Conservation (phyloP, 2,329 filamentous ascomycete genomes). For the Karstenula rhodostoma region DNA sequence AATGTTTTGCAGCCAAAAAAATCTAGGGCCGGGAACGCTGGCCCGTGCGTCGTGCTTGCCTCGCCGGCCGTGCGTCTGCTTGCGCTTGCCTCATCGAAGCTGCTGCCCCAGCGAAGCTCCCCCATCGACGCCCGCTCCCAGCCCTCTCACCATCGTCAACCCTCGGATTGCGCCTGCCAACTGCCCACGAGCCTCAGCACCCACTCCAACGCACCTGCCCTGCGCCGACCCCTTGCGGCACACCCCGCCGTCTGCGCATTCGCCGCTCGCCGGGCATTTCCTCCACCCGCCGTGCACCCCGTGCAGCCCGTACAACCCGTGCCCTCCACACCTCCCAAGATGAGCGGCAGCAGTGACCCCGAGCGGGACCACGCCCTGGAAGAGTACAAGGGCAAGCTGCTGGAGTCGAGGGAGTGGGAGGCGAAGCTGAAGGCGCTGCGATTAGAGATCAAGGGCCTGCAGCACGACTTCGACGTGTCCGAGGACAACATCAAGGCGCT, state of each 20-base stretch:
- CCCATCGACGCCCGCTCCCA: slow-evolving; percentile 17
- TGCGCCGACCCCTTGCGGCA: slow-evolving; percentile 8
- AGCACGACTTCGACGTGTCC: slow-evolving; percentile 94
- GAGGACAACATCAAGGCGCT: slow-evolving; percentile 99
- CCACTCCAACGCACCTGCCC: neutral
- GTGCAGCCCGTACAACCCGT: too few relatives aligned
- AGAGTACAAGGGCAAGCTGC: slow-evolving; percentile 63
- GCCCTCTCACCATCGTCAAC: slow-evolving; percentile 8
- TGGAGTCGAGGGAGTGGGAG: slow-evolving; percentile 98
- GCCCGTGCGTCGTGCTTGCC: slow-evolving; percentile 18
- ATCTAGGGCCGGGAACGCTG: neutral
- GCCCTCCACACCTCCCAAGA: slow-evolving; percentile 21
- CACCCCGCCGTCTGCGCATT: slow-evolving; percentile 31
- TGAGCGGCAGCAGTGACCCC: slow-evolving; percentile 54
- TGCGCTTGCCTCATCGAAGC: slow-evolving; percentile 25
- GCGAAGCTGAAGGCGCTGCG: slow-evolving; percentile 94
- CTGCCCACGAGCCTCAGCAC: neutral
- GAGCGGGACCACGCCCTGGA: slow-evolving; percentile 61
- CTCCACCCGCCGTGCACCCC: neutral
- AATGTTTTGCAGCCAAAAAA: neutral
- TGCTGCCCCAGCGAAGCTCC: slow-evolving; percentile 30
- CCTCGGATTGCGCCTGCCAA: neutral
- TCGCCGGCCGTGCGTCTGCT: slow-evolving; percentile 19
- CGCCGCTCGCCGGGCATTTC: slow-evolving; percentile 22
- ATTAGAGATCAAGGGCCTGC: slow-evolving; percentile 93